Conservation (phyloP, 2,329 filamentous ascomycete species). For the Coniochaeta sp. region DNA sequence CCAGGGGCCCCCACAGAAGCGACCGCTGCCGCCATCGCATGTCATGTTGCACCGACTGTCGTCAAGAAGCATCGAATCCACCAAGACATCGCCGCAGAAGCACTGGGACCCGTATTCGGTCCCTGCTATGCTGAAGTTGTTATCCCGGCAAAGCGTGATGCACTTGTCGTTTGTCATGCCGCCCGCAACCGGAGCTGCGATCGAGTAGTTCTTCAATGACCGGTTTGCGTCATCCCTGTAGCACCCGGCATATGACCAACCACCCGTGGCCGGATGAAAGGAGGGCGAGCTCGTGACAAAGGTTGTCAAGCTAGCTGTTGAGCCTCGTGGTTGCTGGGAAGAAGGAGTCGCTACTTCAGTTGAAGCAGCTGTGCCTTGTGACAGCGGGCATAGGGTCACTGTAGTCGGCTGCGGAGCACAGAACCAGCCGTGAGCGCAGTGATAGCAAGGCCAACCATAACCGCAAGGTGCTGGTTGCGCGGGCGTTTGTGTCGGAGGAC, state of each 20-base stretch:
- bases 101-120: constrained; percentile 13
- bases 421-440: constrained; percentile 28
- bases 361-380: neutral
- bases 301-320: neutral
- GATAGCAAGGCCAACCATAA: constrained; percentile 27
- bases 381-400: constrained; percentile 2
- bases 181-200: constrained; percentile 3
- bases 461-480: constrained; percentile 25
- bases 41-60: constrained; percentile 12
- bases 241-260: constrained; percentile 12
- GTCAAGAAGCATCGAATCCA: constrained; percentile 13
- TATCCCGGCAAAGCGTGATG: constrained; percentile 9
- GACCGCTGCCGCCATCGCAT: constrained; percentile 8
- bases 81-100: constrained; percentile 12
- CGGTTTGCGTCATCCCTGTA: constrained; percentile 10
- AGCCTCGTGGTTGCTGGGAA: constrained; percentile 1
- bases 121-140: constrained; percentile 11
- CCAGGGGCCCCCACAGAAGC: constrained; percentile 11
- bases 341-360: neutral
- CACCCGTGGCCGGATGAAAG: constrained; percentile 6
- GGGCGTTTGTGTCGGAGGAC: constrained; percentile 24
- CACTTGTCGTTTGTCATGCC: constrained; percentile 13
- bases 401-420: constrained; percentile 18
- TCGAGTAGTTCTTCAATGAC: constrained; percentile 10
- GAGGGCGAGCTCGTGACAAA: neutral